Base-by-base conservation (phyloP, 495 filamentous ascomycete genomes). In the Darksidea phi region DNA sequence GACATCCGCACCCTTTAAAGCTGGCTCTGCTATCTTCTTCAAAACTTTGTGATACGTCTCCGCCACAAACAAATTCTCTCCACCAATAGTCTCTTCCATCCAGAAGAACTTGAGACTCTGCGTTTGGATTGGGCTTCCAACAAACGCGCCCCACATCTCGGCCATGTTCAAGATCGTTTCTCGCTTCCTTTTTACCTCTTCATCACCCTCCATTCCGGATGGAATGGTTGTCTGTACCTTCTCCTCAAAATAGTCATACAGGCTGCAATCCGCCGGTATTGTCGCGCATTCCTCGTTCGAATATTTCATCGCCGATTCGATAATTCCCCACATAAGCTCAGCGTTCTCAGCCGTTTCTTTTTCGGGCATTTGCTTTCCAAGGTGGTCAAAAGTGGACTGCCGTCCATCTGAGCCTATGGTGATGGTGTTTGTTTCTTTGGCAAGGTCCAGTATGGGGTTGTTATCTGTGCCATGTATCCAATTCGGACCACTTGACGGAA, bases 61-160 rank as follows among this genome's bases (percentile, higher is more conserved):
- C 2, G 90, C 87, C 51, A 92, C 87, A 67, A 97, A 95, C 26
- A 88, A 80, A 70, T 96, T 97, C 65, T 90, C 93, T 48, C 91
- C 92, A 68, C 95, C 92, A 67, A 96, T 86, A 59, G 88, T 91
- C 74, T 97, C 91, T 73, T 98, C 94, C n/a, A 98, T 70, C 80
- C 87, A 93, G 67, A 97, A 95, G 74, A 90, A 96, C 70, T 87
- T 94, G 54, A 98, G 70, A 72, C 91, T 95, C 68, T 98, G 94
- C 43, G 72, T 82, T 54, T 81, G 77, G 43, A 96, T 79, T 17
- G 83, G 79, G 46, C 88, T 89, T 10, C 94, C 94, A 20, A 96
- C 86, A 72, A 94, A 95, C 2, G 85, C 82, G 1, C 93, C 93
- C 94, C 94, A 98, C 52, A 89, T 78, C 54, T 86, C 82, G 18